Conservation (phyloP, 495 filamentous ascomycete species). For the Penicillium daleae region DNA sequence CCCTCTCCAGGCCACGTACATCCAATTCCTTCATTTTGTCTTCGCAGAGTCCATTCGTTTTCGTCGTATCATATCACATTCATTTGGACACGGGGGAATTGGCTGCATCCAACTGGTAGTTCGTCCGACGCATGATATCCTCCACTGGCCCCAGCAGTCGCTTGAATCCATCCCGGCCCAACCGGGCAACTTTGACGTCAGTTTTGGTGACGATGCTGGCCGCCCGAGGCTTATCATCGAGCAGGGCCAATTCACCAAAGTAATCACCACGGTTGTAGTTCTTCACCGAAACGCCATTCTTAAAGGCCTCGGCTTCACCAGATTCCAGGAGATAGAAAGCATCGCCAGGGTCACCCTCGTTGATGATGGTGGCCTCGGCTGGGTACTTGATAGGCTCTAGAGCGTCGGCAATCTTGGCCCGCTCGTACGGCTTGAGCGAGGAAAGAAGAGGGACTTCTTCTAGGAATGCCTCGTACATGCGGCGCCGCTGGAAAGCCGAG, state of each 20-base stretch:
- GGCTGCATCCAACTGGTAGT: slow-evolving; percentile 49
- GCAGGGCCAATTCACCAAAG: slow-evolving; percentile 91
- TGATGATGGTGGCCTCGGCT: slow-evolving; percentile 80
- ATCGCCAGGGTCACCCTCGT: slow-evolving; percentile 88
- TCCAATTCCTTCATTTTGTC: not conserved
- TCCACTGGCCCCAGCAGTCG: slow-evolving; percentile 90
- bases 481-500: slow-evolving; percentile 90
- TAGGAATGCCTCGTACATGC: slow-evolving; percentile 97
- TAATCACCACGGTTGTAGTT: slow-evolving; percentile 89
- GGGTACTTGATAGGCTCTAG: slow-evolving; percentile 87
- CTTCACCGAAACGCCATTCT: slow-evolving; percentile 69
- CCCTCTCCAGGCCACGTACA: not conserved
- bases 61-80: slow-evolving; percentile 32
- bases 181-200: slow-evolving; percentile 85
- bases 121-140: slow-evolving; percentile 88
- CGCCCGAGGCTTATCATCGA: slow-evolving; percentile 93
- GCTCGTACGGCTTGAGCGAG: slow-evolving; percentile 84
- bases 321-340: slow-evolving; percentile 91
- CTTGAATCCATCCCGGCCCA: slow-evolving; percentile 95
- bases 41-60: slow-evolving; percentile 15
- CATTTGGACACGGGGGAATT: slow-evolving; percentile 31
- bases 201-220: slow-evolving; percentile 82
- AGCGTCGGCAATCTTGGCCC: slow-evolving; percentile 95
- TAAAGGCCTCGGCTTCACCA: slow-evolving; percentile 86
- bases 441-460: slow-evolving; percentile 92